phyloP scores from a whole-genome alignment of 371 early-diverging fungal genomes.

The Mucor plumbeus region DNA sequence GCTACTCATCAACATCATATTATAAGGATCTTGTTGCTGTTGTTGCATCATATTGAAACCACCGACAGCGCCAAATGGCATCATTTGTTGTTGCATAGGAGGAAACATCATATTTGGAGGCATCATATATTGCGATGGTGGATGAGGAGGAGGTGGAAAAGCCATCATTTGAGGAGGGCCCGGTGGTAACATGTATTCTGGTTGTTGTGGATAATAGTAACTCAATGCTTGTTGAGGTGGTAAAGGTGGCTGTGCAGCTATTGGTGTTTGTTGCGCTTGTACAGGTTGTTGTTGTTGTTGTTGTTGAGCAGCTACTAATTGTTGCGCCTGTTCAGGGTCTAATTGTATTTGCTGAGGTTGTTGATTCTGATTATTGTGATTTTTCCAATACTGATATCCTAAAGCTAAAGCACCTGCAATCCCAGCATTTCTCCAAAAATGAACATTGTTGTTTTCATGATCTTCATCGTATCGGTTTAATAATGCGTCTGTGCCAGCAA shows the following conservation, averaged over 20 bases:
- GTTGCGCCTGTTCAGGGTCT: conserved; percentile 12
- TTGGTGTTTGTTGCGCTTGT: conserved; percentile 1
- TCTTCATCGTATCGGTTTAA: conserved; percentile 24
- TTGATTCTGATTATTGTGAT: conserved; percentile 19
- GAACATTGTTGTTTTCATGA: conserved; percentile 16
- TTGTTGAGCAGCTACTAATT: background rate
- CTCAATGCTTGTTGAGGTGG: background rate
- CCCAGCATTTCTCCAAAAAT: conserved; percentile 32
- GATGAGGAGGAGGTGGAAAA: conserved; percentile 1
- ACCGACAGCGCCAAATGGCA: background rate
- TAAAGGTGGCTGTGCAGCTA: background rate
- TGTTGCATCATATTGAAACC: conserved; percentile 7
- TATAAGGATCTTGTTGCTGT: conserved; percentile 15
- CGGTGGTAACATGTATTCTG: background rate
- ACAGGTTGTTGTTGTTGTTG: conserved; percentile 6
- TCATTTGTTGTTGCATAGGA: background rate
- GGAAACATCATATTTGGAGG: conserved; percentile 4
- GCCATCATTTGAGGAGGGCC: background rate
- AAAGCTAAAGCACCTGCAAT: conserved; percentile 31
- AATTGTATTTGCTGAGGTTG: conserved; percentile 13
- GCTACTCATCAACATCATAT: conserved; percentile 10
- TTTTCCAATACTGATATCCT: conserved; percentile 26
- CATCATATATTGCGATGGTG: background rate
- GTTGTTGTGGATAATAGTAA: conserved; percentile 5
- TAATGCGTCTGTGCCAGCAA: conserved; percentile 27